Conservation (phyloP, 352 stramenopile species). For the Pythium periplocum region DNA sequence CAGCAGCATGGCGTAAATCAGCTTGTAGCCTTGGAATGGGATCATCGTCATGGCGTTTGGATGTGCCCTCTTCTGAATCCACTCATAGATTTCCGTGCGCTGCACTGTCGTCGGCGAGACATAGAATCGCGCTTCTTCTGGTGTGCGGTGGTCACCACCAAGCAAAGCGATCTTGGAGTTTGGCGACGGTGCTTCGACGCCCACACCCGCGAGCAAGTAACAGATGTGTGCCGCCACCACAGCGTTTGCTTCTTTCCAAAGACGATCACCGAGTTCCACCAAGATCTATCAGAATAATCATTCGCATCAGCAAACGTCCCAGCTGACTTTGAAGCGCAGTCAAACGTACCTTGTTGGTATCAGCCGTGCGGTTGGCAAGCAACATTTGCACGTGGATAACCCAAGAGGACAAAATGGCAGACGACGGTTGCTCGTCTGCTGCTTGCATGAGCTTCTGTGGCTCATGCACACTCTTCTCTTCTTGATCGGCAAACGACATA, state of each 20-base stretch:
- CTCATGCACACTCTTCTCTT: slow-evolving; percentile 83
- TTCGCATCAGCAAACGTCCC: slow-evolving; percentile 1
- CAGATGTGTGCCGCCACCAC: slow-evolving; percentile 76
- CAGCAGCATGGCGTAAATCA: slow-evolving; percentile 85
- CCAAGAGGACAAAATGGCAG: slow-evolving; percentile 66
- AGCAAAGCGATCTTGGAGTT: slow-evolving; percentile 78
- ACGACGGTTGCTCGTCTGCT: slow-evolving; percentile 27
- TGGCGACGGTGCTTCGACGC: slow-evolving; percentile 70
- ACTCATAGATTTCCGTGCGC: slow-evolving; percentile 84
- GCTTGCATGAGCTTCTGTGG: slow-evolving; percentile 60
- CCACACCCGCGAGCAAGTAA: slow-evolving; percentile 69
- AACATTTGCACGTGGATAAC: slow-evolving; percentile 78
- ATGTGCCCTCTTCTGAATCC: slow-evolving; percentile 63
- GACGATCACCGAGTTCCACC: slow-evolving; percentile 71
- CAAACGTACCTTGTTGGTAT: slow-evolving; percentile 62
- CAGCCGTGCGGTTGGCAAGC: slow-evolving; percentile 68
- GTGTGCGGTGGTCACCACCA: slow-evolving; percentile 66
- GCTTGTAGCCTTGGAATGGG: slow-evolving; percentile 86
- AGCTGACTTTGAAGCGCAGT: not conserved
- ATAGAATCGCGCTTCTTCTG: slow-evolving; percentile 74
- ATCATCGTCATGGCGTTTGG: slow-evolving; percentile 56
- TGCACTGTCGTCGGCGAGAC: slow-evolving; percentile 73
- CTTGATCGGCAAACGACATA: slow-evolving; percentile 76
- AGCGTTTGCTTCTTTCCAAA: slow-evolving; percentile 62
- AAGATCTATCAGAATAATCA: slow-evolving; percentile 35